Conservation (phyloP, 202 grass and related monocot genomes). For the Panicum hallii region DNA sequence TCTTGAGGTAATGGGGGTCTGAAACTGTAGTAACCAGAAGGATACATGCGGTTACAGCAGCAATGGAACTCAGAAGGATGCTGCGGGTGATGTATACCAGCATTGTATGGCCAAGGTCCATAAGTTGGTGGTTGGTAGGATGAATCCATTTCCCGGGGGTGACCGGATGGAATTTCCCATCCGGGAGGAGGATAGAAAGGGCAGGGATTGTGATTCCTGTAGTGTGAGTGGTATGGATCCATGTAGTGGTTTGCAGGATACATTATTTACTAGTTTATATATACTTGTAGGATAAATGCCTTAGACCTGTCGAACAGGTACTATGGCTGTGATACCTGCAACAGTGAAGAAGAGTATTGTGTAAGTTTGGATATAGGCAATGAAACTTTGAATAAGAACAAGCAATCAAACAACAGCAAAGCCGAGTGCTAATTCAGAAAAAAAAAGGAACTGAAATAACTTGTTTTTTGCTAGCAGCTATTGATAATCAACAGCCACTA, state of each 20-base stretch:
- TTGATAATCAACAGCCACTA: neutral
- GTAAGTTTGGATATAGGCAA: neutral
- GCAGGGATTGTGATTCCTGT: constrained; percentile 53
- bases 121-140: constrained; percentile 38
- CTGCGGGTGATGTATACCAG: constrained; percentile 32
- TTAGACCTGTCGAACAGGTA: constrained; percentile 17
- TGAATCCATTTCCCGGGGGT: constrained; percentile 33
- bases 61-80: constrained; percentile 45
- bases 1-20: constrained; percentile 58
- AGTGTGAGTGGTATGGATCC: constrained; percentile 68
- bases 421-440: neutral
- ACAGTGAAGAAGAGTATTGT: neutral
- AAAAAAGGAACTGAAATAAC: neutral
- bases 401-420: neutral
- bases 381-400: neutral
- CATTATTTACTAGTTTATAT: constrained; percentile 49
- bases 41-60: constrained; percentile 52
- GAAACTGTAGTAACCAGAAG: constrained; percentile 60
- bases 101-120: constrained; percentile 54
- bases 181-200: constrained; percentile 49
- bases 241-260: constrained; percentile 61
- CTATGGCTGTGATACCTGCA: constrained; percentile 37
- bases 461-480: neutral
- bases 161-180: constrained; percentile 41
- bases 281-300: constrained; percentile 36